These are phyloP conservation scores for Cinchona pubescens DNA, from an alignment of 257 asterid genomes.

Conservation along the genomic window DNA sequence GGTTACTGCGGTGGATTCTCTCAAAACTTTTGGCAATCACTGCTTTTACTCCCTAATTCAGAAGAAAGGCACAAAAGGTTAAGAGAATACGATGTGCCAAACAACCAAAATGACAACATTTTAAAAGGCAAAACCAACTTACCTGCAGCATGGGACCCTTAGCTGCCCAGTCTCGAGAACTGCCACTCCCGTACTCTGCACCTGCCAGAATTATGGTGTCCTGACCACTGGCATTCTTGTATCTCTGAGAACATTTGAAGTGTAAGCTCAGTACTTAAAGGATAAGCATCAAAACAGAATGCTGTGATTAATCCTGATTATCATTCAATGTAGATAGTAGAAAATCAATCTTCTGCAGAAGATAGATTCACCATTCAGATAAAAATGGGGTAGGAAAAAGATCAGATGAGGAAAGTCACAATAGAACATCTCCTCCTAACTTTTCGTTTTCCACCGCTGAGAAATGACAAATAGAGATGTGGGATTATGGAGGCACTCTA, in stretches of 20 bases:
- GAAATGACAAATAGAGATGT: not conserved
- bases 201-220: constrained; percentile 88
- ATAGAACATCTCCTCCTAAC: not conserved
- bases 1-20: constrained; percentile 93
- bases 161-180: constrained; percentile 99
- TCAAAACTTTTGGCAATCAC: constrained; percentile 92
- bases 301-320: not conserved
- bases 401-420: not conserved
- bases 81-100: not conserved
- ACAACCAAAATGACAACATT: not conserved
- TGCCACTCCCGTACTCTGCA: constrained; percentile 97
- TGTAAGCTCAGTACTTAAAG: not conserved
- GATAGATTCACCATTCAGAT: not conserved
- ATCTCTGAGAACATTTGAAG: constrained; percentile 46
- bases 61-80: not conserved
- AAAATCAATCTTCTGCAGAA: not conserved
- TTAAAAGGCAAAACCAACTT: constrained; percentile 5
- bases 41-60: constrained; percentile 82
- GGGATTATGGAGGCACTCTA: not conserved
- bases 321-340: not conserved
- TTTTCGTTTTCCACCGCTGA: not conserved
- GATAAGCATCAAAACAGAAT: not conserved
- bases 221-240: constrained; percentile 69
- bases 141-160: constrained; percentile 97
- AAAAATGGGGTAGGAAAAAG: not conserved